A percentile compares a stretch with the other conserved stretches of the same genome.
Conservation (phyloP, 768 basidiomycete species). For the Omphalotus guepiniiformis region DNA sequence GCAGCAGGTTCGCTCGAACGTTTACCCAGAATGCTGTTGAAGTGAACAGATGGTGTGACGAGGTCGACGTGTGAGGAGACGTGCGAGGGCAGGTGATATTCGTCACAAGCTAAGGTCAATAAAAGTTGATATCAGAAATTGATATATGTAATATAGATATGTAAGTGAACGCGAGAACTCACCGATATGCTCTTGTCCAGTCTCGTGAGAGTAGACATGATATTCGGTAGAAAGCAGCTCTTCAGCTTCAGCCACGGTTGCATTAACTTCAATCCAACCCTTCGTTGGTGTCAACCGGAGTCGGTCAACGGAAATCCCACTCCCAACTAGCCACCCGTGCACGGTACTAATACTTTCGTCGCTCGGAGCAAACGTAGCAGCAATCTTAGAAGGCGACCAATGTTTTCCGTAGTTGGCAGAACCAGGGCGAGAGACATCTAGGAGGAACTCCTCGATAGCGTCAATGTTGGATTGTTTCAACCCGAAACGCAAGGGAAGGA, state of each 20-base stretch:
- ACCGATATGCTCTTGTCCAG: conserved; percentile 35
- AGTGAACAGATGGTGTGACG: conserved; percentile 42
- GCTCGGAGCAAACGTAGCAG: conserved; percentile 39
- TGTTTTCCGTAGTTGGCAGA: conserved; percentile 44
- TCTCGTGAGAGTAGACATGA: conserved; percentile 34
- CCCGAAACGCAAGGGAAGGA: conserved; percentile 42
- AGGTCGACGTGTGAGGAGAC: conserved; percentile 35
- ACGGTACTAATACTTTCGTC: conserved; percentile 31
- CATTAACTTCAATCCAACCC: conserved; percentile 37
- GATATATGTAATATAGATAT: background rate
- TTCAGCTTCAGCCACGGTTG: conserved; percentile 41
- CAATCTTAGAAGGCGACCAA: conserved; percentile 36
- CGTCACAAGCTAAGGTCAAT: conserved; percentile 37
- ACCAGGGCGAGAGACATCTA: conserved; percentile 37
- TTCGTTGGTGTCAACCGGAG: conserved; percentile 27
- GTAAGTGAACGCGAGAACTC: conserved; percentile 9
- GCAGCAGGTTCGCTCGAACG: too few relatives aligned
- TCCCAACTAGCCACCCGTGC: conserved; percentile 33
- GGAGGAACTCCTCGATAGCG: conserved; percentile 34
- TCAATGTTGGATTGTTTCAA: conserved; percentile 39
- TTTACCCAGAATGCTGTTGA: conserved; percentile 27
- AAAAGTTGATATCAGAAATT: background rate
- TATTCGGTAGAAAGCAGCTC: conserved; percentile 37
- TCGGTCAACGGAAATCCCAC: conserved; percentile 30
- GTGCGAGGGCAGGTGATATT: conserved; percentile 36